Conservation (phyloP, 306 rosid genomes). For the Malus sylvestris region DNA sequence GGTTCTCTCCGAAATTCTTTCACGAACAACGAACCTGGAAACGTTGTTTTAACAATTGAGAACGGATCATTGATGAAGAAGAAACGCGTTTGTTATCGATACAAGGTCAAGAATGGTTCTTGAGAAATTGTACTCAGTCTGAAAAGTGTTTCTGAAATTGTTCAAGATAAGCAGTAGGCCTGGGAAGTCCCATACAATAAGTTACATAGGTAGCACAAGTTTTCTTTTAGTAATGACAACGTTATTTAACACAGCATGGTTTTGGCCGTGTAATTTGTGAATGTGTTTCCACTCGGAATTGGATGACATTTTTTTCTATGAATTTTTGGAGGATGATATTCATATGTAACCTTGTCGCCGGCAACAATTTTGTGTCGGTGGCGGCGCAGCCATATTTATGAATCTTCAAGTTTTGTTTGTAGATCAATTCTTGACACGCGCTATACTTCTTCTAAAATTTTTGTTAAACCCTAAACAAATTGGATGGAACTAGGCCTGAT, state of each 20-base stretch:
- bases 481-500: too few species aligned
- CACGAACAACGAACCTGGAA: constrained; percentile 55
- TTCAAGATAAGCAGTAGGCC: not conserved
- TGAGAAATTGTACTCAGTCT: too few species aligned
- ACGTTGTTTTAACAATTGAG: constrained; percentile 55
- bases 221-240: not conserved
- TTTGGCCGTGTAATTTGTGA: too few species aligned
- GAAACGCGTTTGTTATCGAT: constrained; percentile 73
- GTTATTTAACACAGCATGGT: not conserved
- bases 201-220: not conserved
- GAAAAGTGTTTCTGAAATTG: not conserved
- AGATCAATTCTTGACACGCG: too few species aligned
- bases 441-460: too few species aligned
- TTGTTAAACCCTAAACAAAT: too few species aligned
- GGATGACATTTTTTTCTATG: too few species aligned
- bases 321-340: too few species aligned
- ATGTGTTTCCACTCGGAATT: too few species aligned
- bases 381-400: fast-evolving
- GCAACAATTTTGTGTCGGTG: too few species aligned
- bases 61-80: constrained; percentile 55
- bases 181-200: not conserved
- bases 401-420: too few species aligned
- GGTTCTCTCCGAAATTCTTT: constrained; percentile 45
- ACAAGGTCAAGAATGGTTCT: constrained; percentile 37
- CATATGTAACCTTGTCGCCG: too few species aligned